Conservation (phyloP, 805 yeast genomes). For the Pichia sporocuriosa region DNA sequence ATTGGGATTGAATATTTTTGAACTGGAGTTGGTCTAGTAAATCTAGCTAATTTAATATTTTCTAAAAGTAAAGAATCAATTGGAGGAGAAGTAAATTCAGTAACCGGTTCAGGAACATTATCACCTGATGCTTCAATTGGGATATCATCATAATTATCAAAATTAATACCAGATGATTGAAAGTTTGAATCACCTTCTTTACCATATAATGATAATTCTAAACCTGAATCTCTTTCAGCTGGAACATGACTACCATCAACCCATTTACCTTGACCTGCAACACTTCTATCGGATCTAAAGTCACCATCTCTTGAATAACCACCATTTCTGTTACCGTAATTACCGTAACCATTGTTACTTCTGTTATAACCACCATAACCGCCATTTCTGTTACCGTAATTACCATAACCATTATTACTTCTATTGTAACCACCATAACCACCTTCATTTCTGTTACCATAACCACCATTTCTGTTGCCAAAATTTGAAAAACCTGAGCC, state of each 20-base stretch:
- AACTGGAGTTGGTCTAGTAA: slow-evolving; percentile 93
- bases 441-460: slow-evolving; percentile 24
- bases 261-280: slow-evolving; percentile 68
- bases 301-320: slow-evolving; percentile 30
- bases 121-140: slow-evolving; percentile 98
- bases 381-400: slow-evolving; percentile 27
- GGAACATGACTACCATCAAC: slow-evolving; percentile 84
- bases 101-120: slow-evolving; percentile 88
- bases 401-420: slow-evolving; percentile 22
- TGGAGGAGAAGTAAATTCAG: slow-evolving; percentile 85
- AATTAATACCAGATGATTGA: slow-evolving; percentile 96
- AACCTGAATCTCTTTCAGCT: slow-evolving; percentile 58
- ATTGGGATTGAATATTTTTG: slow-evolving; percentile 88
- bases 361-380: slow-evolving; percentile 18
- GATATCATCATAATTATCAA: slow-evolving; percentile 96
- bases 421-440: slow-evolving; percentile 27
- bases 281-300: slow-evolving; percentile 25
- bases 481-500: background rate
- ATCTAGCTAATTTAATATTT: slow-evolving; percentile 82
- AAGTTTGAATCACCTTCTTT: slow-evolving; percentile 61
- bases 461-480: slow-evolving; percentile 20
- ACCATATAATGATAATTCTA: slow-evolving; percentile 84
- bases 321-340: slow-evolving; percentile 26
- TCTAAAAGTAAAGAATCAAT: slow-evolving; percentile 78
- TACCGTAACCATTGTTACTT: slow-evolving; percentile 22